These are phyloP conservation scores for Candida tropicalis DNA, from an alignment of 1,139 yeast genomes.

Conservation along the genomic window DNA sequence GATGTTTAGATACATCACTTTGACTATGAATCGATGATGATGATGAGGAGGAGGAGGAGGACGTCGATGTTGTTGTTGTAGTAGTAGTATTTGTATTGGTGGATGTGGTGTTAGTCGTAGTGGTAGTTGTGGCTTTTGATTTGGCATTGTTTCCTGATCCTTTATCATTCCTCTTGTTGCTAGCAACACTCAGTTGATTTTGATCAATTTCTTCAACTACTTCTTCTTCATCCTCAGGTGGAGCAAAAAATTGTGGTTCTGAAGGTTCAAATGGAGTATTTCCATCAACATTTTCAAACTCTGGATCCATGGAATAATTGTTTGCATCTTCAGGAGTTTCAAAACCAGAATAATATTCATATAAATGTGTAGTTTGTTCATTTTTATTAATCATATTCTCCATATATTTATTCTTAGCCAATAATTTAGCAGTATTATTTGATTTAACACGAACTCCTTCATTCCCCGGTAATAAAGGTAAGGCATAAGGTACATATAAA, in stretches of 20 bases:
- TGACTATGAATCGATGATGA: constrained; percentile 13
- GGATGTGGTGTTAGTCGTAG: constrained; percentile 1
- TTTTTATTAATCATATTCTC: constrained; percentile 78
- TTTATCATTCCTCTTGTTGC: background rate
- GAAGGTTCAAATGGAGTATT: constrained; percentile 48
- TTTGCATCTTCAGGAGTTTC: constrained; percentile 68
- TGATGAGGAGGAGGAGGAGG: too few species aligned
- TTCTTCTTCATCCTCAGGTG: constrained; percentile 28
- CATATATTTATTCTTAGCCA: constrained; percentile 64
- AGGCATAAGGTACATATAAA: constrained; percentile 82
- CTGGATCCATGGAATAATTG: constrained; percentile 56
- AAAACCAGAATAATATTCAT: constrained; percentile 86
- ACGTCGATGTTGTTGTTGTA: too few species aligned
- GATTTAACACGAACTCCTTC: constrained; percentile 85
- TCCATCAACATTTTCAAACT: constrained; percentile 36
- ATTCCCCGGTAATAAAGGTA: constrained; percentile 86
- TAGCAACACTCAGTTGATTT: background rate
- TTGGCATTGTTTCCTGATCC: background rate
- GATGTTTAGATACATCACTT: constrained; percentile 63
- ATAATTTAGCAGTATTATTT: constrained; percentile 66
- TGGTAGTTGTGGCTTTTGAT: background rate
- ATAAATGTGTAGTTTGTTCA: constrained; percentile 88
- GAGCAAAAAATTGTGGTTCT: constrained; percentile 54
- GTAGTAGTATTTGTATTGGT: too few species aligned
- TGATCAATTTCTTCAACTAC: constrained; percentile 3